Evolutionary conservation across 139 green algal species (phyloP).

Genomic region (Micractinium sp.): DNA sequence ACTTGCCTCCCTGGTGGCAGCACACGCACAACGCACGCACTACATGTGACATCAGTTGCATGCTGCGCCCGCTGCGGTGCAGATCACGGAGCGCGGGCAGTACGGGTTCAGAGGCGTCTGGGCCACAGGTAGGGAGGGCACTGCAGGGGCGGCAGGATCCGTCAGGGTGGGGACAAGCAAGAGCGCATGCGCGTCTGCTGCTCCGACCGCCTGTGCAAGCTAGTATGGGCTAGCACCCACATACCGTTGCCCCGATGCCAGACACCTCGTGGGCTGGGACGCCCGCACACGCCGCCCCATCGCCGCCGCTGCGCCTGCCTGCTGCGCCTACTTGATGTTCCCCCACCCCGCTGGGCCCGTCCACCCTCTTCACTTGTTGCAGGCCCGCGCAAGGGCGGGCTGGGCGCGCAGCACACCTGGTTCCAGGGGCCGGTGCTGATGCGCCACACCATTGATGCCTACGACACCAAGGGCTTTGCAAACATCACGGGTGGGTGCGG

Average conservation of each 20-base stretch:
- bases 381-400: constrained; percentile 46
- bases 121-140: constrained; percentile 12
- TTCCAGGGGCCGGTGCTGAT: constrained; percentile 50
- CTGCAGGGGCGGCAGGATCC: background rate
- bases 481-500: constrained; percentile 51
- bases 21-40: background rate
- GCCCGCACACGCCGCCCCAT: no score
- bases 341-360: background rate
- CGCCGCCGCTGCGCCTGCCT: no score
- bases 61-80: background rate
- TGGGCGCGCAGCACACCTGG: constrained; percentile 56
- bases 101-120: constrained; percentile 54
- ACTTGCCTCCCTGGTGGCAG: no score
- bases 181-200: background rate
- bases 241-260: no score
- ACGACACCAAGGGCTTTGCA: constrained; percentile 48
- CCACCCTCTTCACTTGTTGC: background rate
- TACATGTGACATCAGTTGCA: background rate
- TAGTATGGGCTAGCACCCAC: no score
- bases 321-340: no score
- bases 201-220: background rate
- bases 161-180: no score
- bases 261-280: no score
- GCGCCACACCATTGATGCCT: constrained; percentile 55
- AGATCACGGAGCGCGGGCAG: constrained; percentile 22